phyloP scores from a whole-genome alignment of 129 eudicot species.

The Flaveria linearis region DNA sequence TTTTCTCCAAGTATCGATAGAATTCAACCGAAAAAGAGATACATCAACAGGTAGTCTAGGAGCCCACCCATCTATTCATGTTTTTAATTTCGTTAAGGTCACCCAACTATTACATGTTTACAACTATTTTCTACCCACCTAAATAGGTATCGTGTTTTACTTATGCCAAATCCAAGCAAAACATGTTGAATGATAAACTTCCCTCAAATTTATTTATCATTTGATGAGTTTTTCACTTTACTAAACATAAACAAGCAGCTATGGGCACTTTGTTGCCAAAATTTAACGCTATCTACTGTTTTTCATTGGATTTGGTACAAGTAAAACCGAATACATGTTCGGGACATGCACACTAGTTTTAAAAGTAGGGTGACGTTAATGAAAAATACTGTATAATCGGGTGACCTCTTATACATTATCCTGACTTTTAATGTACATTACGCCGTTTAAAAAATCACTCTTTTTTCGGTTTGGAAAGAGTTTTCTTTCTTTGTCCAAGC shows the following conservation, averaged over 20 bases:
- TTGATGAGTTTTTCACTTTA: no score
- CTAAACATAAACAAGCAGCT: not conserved
- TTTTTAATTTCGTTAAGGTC: not conserved
- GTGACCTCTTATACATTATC: not conserved
- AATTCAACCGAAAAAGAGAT: not conserved
- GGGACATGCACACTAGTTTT: not conserved
- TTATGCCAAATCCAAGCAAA: not conserved
- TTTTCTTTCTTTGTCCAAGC: conserved; percentile 90
- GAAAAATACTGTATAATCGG: not conserved
- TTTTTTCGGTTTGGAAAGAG: conserved; percentile 66
- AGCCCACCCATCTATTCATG: not conserved
- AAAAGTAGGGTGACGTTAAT: not conserved
- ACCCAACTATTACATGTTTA: not conserved
- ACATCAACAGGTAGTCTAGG: not conserved
- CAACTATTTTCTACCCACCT: not conserved
- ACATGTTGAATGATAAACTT: not conserved
- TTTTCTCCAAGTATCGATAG: no score
- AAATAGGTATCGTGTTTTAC: not conserved
- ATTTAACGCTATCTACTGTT: not conserved
- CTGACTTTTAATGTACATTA: not conserved
- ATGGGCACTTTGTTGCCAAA: not conserved
- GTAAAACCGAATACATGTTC: not conserved
- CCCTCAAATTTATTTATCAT: no score
- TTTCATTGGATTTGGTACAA: not conserved
- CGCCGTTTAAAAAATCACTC: conserved; percentile 30